A percentile compares a stretch with the other conserved stretches of the same genome.
Evolutionary conservation across 169 alveolate species (phyloP).

Genomic region (Plasmodium knowlesi): DNA sequence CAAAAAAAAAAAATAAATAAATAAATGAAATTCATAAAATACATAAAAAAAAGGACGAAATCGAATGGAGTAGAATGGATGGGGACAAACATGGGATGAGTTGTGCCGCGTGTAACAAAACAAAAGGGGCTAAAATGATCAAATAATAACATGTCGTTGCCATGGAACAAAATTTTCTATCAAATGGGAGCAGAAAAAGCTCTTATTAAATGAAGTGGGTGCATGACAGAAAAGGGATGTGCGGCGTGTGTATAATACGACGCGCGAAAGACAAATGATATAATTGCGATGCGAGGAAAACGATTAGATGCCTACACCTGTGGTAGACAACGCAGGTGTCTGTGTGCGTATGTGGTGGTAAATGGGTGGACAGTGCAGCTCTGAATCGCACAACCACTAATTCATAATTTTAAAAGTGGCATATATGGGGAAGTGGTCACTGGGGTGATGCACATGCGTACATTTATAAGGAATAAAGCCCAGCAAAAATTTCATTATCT

Average conservation of each 20-base stretch:
- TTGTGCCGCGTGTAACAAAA: background rate
- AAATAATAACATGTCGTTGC: background rate
- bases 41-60: background rate
- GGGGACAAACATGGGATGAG: background rate
- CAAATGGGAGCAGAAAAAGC: background rate
- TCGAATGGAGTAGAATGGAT: background rate
- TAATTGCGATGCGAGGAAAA: background rate
- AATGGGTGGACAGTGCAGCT: background rate
- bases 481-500: slow-evolving; percentile 5
- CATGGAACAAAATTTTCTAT: background rate
- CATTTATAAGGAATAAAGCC: slow-evolving; percentile 36
- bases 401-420: slow-evolving; percentile 27
- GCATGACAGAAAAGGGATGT: background rate
- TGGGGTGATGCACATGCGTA: slow-evolving; percentile 48
- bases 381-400: background rate
- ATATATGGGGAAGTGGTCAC: slow-evolving; percentile 75
- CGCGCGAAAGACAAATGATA: background rate
- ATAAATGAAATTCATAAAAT: too few species aligned
- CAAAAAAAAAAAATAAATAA: too few species aligned
- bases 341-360: background rate
- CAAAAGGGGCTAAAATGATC: background rate
- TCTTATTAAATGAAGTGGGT: background rate
- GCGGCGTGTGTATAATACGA: background rate
- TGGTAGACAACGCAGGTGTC: background rate
- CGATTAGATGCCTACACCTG: background rate